Conservation (phyloP, 208 protist genomes). For the Acanthamoeba triangularis region DNA sequence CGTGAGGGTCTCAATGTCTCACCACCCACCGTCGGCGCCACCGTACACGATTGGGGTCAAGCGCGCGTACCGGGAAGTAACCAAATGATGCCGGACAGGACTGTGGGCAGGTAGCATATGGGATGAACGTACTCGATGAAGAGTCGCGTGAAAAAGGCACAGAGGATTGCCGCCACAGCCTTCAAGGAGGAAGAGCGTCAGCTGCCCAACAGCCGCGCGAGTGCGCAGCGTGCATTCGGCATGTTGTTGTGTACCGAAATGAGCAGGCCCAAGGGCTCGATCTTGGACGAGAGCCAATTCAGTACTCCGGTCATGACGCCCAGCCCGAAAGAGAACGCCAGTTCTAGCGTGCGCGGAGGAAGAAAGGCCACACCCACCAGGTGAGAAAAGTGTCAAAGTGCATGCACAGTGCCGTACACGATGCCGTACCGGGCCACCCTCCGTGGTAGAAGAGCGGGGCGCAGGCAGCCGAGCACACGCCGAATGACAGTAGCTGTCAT, state of each 20-base stretch:
- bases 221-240: too few species aligned
- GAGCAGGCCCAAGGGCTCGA: conserved; percentile 37
- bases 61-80: conserved; percentile 6
- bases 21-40: too few species aligned
- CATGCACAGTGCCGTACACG: background rate
- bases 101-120: conserved; percentile 24
- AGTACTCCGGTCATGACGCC: conserved; percentile 1
- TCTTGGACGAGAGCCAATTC: background rate
- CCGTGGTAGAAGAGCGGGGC: conserved; percentile 28
- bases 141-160: conserved; percentile 31
- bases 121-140: conserved; percentile 56
- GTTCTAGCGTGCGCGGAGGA: background rate
- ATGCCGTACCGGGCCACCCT: conserved; percentile 30
- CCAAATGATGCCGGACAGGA: conserved; percentile 22
- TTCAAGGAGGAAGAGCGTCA: background rate
- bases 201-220: too few species aligned
- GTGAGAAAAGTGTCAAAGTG: background rate
- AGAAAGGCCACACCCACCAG: too few species aligned
- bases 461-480: conserved; percentile 8
- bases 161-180: conserved; percentile 10
- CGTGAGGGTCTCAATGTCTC: background rate
- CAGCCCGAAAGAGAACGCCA: conserved; percentile 7
- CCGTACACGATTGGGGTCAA: background rate
- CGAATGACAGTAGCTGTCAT: background rate
- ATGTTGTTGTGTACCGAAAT: background rate